phyloP scores from a whole-genome alignment of 208 protist species.

The Leishmania martiniquensis region DNA sequence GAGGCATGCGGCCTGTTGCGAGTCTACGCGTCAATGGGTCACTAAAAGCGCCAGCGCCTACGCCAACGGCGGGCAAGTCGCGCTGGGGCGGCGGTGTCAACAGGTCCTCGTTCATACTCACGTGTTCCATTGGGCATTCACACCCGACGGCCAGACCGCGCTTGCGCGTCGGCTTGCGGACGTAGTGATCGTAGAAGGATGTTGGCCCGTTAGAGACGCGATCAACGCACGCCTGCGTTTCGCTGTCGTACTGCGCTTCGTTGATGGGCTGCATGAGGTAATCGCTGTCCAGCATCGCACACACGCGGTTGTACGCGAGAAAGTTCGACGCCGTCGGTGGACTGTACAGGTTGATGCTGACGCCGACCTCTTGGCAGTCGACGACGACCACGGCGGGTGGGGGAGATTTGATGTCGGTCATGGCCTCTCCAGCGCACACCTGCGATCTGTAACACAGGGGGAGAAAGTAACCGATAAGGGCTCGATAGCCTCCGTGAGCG shows the following conservation, averaged over 20 bases:
- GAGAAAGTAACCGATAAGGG: neutral
- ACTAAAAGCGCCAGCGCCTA: constrained; percentile 28
- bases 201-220: constrained; percentile 34
- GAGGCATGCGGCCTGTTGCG: constrained; percentile 41
- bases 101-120: constrained; percentile 33
- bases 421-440: neutral
- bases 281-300: constrained; percentile 48
- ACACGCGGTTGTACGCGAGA: constrained; percentile 55
- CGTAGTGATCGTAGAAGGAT: constrained; percentile 71
- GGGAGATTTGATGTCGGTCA: constrained; percentile 4
- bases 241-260: constrained; percentile 75
- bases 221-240: constrained; percentile 75
- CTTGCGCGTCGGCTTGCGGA: constrained; percentile 42
- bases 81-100: constrained; percentile 33
- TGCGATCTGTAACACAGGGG: neutral
- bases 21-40: constrained; percentile 47
- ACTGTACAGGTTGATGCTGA: constrained; percentile 42
- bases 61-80: constrained; percentile 34
- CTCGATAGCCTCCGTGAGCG: neutral
- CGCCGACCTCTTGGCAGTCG: constrained; percentile 34
- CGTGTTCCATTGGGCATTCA: constrained; percentile 40
- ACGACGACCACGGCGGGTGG: constrained; percentile 17
- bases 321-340: constrained; percentile 56
- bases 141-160: constrained; percentile 47
- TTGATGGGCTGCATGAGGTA: constrained; percentile 76